Evolutionary conservation across 2,329 filamentous ascomycete species (phyloP), one percentile per base, ranked within the genome.

Genomic region (Calycina marina): DNA sequence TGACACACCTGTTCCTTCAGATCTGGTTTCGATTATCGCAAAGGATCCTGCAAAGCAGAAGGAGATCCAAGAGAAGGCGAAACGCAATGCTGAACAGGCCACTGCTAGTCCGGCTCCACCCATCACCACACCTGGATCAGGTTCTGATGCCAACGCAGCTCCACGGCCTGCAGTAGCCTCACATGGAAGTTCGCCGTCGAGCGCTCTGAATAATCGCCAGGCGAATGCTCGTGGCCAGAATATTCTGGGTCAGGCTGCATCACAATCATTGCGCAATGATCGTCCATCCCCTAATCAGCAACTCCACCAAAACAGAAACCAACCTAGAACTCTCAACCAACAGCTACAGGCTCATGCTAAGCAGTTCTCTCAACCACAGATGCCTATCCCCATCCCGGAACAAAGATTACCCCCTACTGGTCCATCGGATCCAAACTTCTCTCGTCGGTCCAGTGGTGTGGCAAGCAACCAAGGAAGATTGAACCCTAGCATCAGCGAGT

Each of bases 21-120:
- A 98, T 55, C 60, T 98, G 20, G 85, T 98, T 16, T 78, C 83
- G 2, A 98, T 98, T 44, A 78, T 98, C 39, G 88, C 90, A 37
- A 98, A 96, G 54, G 90, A 98, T 52, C 85, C 85, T n/a, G 69
- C 64, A 28, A 98, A 94, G 60, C 90, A 96, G 57, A 76, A 85
- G 49, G 75, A 86, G 51, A 96, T 98, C 41, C 78, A 93, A 49
- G 79, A 85, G 46, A 92, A 86, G 56, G 84, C 84, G 1, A 73
- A 82, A 39, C 72, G 74, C 49, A 78, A 88, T 43, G 76, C 74
- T 2, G 75, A 83, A 40, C 70, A 75, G 40, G 60, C 48, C 53
- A 72, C 59, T 50, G 52, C 56, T 9, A 53, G 58, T 14, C 50
- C 58, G 34, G 50, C 54, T 4, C 58, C 65, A 32, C 50, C 61